Conservation (phyloP, 192 early-diverging fungal genomes). For the Lobosporangium transversale region DNA sequence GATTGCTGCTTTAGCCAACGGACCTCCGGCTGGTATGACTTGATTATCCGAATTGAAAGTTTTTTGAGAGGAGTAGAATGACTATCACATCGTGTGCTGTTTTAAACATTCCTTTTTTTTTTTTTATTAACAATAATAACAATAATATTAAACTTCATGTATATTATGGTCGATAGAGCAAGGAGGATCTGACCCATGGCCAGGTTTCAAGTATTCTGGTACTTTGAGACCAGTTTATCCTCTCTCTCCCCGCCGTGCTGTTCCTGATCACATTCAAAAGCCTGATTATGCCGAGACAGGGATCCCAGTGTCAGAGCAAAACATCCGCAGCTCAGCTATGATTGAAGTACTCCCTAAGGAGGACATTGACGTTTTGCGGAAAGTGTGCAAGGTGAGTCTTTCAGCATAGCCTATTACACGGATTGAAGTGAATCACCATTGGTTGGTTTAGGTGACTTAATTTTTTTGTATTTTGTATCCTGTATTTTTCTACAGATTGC, state of each 20-base stretch:
- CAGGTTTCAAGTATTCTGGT: slow-evolving; percentile 68
- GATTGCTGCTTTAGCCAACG: slow-evolving; percentile 36
- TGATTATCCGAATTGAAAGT: too few relatives aligned
- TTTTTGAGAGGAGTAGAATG: too few relatives aligned
- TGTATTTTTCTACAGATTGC: slow-evolving; percentile 61
- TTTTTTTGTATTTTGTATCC: slow-evolving; percentile 2
- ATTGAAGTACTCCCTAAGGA: slow-evolving; percentile 75
- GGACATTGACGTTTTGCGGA: slow-evolving; percentile 85
- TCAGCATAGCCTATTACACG: too few relatives aligned
- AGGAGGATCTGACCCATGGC: slow-evolving; percentile 51
- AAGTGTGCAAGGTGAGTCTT: slow-evolving; percentile 73
- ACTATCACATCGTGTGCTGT: too few relatives aligned
- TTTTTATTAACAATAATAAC: too few relatives aligned
- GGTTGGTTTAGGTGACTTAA: too few relatives aligned
- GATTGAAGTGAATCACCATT: too few relatives aligned
- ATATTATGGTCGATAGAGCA: too few relatives aligned
- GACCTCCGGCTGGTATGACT: slow-evolving; percentile 33
- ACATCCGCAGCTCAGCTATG: slow-evolving; percentile 66
- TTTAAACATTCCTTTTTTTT: too few relatives aligned
- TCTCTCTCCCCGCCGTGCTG: slow-evolving; percentile 71
- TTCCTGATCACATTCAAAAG: slow-evolving; percentile 71
- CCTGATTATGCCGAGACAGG: slow-evolving; percentile 85
- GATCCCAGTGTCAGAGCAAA: slow-evolving; percentile 78
- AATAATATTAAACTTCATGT: too few relatives aligned
- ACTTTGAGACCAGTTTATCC: slow-evolving; percentile 78